Percentiles rank a stretch among this genome's conserved stretches.
These are phyloP conservation scores for Apiospora koreana DNA, from an alignment of 2,329 filamentous ascomycete species.

Conservation along the genomic window DNA sequence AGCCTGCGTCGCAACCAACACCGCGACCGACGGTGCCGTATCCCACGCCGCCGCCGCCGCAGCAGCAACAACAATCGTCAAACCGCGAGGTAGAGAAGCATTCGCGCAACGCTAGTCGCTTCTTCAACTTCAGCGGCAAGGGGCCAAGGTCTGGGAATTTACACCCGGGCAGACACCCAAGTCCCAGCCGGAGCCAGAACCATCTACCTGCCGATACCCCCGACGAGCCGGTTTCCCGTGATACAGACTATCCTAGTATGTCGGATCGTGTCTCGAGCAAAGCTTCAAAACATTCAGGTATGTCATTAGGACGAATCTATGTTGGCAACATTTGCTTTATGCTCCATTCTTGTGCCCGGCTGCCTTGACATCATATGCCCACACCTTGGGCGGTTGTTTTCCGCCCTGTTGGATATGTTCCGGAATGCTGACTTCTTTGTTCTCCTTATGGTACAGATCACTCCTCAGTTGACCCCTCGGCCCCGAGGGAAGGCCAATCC, in stretches of 20 bases:
- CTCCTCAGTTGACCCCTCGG: conserved; percentile 34
- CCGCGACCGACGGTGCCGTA: not conserved
- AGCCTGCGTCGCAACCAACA: not conserved
- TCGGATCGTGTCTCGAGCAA: conserved; percentile 31
- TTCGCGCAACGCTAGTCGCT: conserved; percentile 32
- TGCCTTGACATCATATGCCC: not conserved
- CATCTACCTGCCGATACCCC: conserved; percentile 18
- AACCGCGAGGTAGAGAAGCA: conserved; percentile 31
- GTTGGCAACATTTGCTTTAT: not conserved
- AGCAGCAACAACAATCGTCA: conserved; percentile 22
- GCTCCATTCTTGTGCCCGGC: not conserved
- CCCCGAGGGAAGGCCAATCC: conserved; percentile 41
- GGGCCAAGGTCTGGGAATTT: not conserved
- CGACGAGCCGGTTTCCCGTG: conserved; percentile 30
- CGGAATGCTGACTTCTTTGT: conserved; percentile 26
- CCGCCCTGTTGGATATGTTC: conserved; percentile 15
- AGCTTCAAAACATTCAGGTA: conserved; percentile 33
- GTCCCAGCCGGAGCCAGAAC: conserved; percentile 23
- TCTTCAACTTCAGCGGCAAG: conserved; percentile 29
- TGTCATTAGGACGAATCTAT: conserved; percentile 26
- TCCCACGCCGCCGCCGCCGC: not conserved
- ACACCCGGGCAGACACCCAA: conserved; percentile 17
- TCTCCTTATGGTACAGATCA: conserved; percentile 24
- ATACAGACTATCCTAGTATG: conserved; percentile 28
- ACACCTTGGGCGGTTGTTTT: conserved; percentile 6